Evolutionary conservation across 768 basidiomycete genomes (phyloP).

Genomic region (Ramaria sp.): DNA sequence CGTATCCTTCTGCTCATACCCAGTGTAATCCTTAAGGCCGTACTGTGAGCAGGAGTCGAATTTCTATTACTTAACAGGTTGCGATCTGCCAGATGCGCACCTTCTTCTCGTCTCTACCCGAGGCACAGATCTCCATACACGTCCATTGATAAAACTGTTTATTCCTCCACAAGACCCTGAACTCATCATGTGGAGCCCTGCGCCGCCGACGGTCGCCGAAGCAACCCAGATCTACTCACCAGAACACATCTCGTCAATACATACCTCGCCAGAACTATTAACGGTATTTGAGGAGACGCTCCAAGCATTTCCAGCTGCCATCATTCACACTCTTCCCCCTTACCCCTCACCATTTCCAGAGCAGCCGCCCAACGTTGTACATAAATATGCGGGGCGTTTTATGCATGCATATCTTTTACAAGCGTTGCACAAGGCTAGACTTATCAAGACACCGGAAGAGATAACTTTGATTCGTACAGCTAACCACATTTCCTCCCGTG

Average conservation of each 20-base stretch:
- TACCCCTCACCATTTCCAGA: conserved; percentile 41
- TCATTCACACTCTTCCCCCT: conserved; percentile 57
- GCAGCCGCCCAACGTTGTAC: conserved; percentile 32
- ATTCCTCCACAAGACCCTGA: conserved; percentile 65
- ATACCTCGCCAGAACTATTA: conserved; percentile 37
- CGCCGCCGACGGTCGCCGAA: conserved; percentile 59
- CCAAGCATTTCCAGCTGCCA: conserved; percentile 39
- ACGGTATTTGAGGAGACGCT: conserved; percentile 35
- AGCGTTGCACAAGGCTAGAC: conserved; percentile 71
- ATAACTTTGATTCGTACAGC: conserved; percentile 68
- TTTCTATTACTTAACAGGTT: conserved; percentile 82
- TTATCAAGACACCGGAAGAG: conserved; percentile 70
- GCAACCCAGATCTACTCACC: conserved; percentile 40
- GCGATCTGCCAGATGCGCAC: conserved; percentile 59
- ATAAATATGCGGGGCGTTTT: conserved; percentile 26
- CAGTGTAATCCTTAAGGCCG: neutral
- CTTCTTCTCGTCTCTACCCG: conserved; percentile 50
- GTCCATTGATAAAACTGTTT: conserved; percentile 51
- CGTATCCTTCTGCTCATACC: conserved; percentile 16
- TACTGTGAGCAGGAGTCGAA: conserved; percentile 52
- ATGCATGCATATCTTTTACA: conserved; percentile 57
- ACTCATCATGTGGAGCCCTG: conserved; percentile 83
- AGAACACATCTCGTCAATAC: conserved; percentile 42
- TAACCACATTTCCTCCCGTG: conserved; percentile 77
- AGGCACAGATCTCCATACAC: conserved; percentile 31